These are phyloP conservation scores for Hyphopichia khmerensis DNA, from an alignment of 1,139 yeast species.

Conservation along the genomic window DNA sequence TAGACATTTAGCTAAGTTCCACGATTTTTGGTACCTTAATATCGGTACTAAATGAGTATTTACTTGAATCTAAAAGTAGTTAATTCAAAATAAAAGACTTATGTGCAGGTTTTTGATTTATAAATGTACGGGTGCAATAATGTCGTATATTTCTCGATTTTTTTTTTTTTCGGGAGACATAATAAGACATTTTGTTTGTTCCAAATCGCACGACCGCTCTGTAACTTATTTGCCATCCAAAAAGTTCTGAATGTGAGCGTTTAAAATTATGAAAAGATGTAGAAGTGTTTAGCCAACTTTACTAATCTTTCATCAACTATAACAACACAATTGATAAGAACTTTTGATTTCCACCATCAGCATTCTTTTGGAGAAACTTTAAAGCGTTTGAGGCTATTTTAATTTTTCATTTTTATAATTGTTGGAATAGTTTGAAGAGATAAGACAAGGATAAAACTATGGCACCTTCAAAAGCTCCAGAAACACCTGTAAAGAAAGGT, in stretches of 20 bases:
- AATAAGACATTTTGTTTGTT: too few relatives aligned
- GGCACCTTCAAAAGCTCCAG: conserved; percentile 16
- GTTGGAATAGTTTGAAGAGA: too few relatives aligned
- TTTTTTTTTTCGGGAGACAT: neutral
- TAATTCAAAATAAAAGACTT: neutral
- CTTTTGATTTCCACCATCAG: too few relatives aligned
- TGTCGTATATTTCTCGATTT: neutral
- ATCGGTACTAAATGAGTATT: too few relatives aligned
- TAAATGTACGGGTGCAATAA: neutral
- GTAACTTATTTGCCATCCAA: neutral
- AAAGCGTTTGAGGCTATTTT: too few relatives aligned
- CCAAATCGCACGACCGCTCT: neutral
- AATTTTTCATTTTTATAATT: too few relatives aligned
- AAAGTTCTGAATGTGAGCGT: neutral
- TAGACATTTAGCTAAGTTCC: neutral
- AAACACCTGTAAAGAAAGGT: conserved; percentile 8
- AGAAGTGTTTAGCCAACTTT: neutral
- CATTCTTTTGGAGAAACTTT: too few relatives aligned
- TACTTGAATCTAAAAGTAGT: neutral
- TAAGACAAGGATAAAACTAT: conserved; percentile 5
- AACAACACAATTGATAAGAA: neutral
- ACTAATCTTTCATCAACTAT: neutral
- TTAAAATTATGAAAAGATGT: neutral
- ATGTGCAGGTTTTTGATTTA: neutral
- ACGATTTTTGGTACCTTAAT: too few relatives aligned